A percentile compares a stretch with the other conserved stretches of the same genome.
phyloP scores from a whole-genome alignment of 345 rosid genomes.

The Pistacia vera region DNA sequence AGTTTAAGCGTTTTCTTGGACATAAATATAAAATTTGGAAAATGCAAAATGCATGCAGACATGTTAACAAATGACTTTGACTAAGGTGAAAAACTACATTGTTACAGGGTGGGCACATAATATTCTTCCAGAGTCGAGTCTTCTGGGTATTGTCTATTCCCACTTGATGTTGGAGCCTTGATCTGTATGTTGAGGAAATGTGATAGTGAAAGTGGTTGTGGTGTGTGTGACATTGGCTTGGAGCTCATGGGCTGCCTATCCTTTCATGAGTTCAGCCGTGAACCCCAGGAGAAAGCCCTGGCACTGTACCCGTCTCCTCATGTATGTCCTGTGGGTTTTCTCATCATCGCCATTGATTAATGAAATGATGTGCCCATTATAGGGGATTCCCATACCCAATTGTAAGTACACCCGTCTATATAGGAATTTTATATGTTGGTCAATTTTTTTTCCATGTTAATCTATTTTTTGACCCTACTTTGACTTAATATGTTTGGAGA shows the following conservation, averaged over 20 bases:
- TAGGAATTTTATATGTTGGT: conserved; percentile 29
- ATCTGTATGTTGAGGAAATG: conserved; percentile 82
- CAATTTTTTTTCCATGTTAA: conserved; percentile 15
- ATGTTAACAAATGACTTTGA: not conserved
- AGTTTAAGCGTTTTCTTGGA: not conserved
- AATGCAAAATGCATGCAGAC: not conserved
- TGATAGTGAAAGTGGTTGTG: conserved; percentile 64
- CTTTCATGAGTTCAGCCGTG: conserved; percentile 93
- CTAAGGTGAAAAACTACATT: conserved; percentile 5
- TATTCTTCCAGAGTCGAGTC: conserved; percentile 86
- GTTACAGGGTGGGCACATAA: conserved; percentile 86
- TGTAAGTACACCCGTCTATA: conserved; percentile 19
- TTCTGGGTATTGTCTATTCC: conserved; percentile 85
- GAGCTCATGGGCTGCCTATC: conserved; percentile 98
- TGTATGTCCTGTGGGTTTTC: conserved; percentile 96
- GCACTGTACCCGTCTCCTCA: conserved; percentile 96
- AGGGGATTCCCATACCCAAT: conserved; percentile 7
- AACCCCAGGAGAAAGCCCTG: conserved; percentile 82
- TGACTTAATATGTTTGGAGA: conserved; percentile 16
- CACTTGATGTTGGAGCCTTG: conserved; percentile 80
- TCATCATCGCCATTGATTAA: conserved; percentile 85
- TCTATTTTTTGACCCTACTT: conserved; percentile 14
- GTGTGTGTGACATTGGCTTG: conserved; percentile 78
- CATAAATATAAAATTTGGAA: not conserved
- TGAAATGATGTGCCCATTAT: not conserved